These are phyloP conservation scores for Melanogaster broomeanus DNA, from an alignment of 768 basidiomycete species.

Conservation along the genomic window DNA sequence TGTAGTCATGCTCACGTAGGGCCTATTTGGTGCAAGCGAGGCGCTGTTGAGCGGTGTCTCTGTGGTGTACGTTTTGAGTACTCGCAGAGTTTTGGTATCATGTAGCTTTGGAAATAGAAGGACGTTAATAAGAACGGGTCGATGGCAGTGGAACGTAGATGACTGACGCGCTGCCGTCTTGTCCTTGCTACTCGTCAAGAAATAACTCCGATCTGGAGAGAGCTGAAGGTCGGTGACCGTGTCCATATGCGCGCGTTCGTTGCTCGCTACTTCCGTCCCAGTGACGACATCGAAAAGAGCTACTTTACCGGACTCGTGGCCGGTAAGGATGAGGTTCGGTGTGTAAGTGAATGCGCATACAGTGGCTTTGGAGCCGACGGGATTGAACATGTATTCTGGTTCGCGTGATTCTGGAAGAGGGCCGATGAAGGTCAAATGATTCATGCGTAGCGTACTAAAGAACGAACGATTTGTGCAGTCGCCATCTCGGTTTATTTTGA, in stretches of 20 bases:
- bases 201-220: conserved; percentile 88
- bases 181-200: conserved; percentile 95
- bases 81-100: conserved; percentile 83
- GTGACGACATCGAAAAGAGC: conserved; percentile 87
- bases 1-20: conserved; percentile 59
- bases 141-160: background rate
- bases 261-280: conserved; percentile 79
- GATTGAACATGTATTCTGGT: conserved; percentile 78
- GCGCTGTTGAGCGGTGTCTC: conserved; percentile 97
- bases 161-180: conserved; percentile 87
- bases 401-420: conserved; percentile 79
- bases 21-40: conserved; percentile 77
- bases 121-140: background rate
- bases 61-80: conserved; percentile 91
- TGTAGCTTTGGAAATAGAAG: conserved; percentile 57
- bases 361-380: conserved; percentile 92
- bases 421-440: too few relatives aligned
- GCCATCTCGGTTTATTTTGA: conserved; percentile 79
- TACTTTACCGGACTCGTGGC: conserved; percentile 96
- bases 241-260: conserved; percentile 88
- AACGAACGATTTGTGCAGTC: conserved; percentile 82
- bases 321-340: conserved; percentile 82
- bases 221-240: conserved; percentile 92
- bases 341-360: conserved; percentile 89
- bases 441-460: background rate